Evolutionary conservation across 805 yeast species (phyloP), one percentile per base, ranked within the genome.

Genomic region (Sugiyamaella lignohabitans): DNA sequence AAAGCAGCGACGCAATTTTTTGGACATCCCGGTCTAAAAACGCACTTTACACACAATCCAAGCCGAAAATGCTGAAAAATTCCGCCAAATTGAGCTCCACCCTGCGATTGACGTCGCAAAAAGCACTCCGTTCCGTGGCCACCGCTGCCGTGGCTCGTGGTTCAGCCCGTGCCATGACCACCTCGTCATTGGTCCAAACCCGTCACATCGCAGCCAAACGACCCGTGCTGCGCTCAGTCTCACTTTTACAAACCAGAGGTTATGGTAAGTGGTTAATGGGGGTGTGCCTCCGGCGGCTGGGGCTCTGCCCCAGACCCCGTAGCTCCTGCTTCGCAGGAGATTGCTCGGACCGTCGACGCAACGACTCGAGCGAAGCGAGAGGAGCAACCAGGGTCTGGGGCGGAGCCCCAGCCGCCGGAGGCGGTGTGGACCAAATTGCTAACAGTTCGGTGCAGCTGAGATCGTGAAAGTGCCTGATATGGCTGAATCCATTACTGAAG

Each of bases 401-500:
- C n/a, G n/a, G n/a, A n/a, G n/a, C n/a, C n/a, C n/a, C n/a, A n/a
- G 32, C 14, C 32, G 8, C 11, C 32, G 32, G 14, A 20, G 41
- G 17, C 3, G 20, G n/a, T 38, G 41, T n/a, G 5, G 5, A 24
- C 14, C 35, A 40, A 24, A 19, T 17, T 4, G n/a, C 41, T 38
- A 38, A 21, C 45, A n/a, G n/a, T n/a, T n/a, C n/a, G n/a, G n/a
- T 36, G 57, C 43, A 27, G 69, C 70, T 49, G 64, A 66, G 48
- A 59, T 61, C 42, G 95, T 91, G 45, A 86, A 88, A 67, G 98
- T 93, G 19, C 98, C 98, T 42, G 94, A 87, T 55, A 88, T 93
- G 97, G 98, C 98, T 38, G 98, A 93, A 71, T 89, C 97, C 43
- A 83, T 93, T 63, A 87, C 96, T 37, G 98, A 93, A 69, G 98